Base-by-base conservation (phyloP, 1,284 basidiomycete genomes). In the Ustilago tritici region DNA sequence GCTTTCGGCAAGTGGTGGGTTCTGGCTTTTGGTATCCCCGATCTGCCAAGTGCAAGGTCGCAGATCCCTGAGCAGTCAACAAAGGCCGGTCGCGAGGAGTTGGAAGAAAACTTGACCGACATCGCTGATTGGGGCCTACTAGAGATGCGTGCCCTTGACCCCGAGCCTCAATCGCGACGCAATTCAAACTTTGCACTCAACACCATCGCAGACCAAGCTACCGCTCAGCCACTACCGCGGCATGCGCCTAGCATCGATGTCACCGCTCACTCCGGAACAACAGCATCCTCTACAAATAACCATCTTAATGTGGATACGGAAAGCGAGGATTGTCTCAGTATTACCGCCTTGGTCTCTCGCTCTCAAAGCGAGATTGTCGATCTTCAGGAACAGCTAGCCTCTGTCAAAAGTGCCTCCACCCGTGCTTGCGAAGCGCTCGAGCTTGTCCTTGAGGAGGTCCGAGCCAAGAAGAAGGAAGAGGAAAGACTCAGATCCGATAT, bases 1-100 rank as follows among this genome's bases (percentile, higher is more conserved):
- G 92, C 91, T 14, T 95, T 95, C 86, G 93, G 94, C 3, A 90
- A 89, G 74, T 95, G 93, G 93, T 94, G 93, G 92, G 88, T 92
- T 49, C 92, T 92, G 49, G 92, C 63, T 91, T 62, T 87, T 90
- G 74, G 65, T 10, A 76, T 76, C 23, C 69, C 74, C 8, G 69
- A 76, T 41, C 57, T 65, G 4, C 60, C 69, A 2, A 40, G 35
- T n/a, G 8, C 36, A 87, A 92, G 61, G 90, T 92, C 63, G 40
- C 56, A 90, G 87, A 90, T 90, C 73, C 90, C 91, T 83, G 88
- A 90, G 47, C 88, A 91, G 72, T 87, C 89, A 19, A 11, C 41
- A 28, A 71, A 71, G 46, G 14, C 47, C 12, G 50, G 54, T 17
- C 73, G 73, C 5, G 60, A 59, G 55, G 88, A 90, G 70, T 89